Conservation (phyloP, 441 rosid species). For the Gossypium trilobum region DNA sequence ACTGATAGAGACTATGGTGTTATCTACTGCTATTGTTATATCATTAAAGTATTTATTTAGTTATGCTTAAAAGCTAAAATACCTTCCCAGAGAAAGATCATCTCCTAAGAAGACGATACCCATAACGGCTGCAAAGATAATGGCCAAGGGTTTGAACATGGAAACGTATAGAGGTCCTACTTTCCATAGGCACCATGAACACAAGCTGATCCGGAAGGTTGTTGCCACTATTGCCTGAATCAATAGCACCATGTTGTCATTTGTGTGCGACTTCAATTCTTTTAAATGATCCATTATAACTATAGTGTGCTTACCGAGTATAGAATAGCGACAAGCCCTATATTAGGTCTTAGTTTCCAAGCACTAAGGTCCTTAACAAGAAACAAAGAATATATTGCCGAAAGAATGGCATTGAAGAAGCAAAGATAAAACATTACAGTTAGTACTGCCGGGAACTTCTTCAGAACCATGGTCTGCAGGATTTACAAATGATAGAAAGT, state of each 20-base stretch:
- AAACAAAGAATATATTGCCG: slow-evolving; percentile 25
- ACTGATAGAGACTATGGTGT: background rate
- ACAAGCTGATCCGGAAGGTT: slow-evolving; percentile 10
- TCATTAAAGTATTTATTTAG: too few relatives aligned
- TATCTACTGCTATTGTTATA: background rate
- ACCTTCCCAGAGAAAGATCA: slow-evolving; percentile 33
- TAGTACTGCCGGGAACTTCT: slow-evolving; percentile 31
- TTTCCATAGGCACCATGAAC: slow-evolving; percentile 25
- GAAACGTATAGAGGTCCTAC: slow-evolving; percentile 32
- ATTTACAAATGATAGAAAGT: background rate
- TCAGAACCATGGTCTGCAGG: slow-evolving; percentile 35
- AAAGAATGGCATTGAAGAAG: slow-evolving; percentile 22
- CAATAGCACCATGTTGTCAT: background rate
- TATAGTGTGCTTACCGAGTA: slow-evolving; percentile 2
- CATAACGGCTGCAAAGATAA: slow-evolving; percentile 23
- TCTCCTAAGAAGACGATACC: slow-evolving; percentile 27
- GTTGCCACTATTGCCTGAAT: slow-evolving; percentile 19
- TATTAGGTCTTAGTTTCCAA: slow-evolving; percentile 31
- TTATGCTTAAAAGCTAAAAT: background rate
- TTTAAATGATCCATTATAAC: background rate
- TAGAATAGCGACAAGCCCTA: slow-evolving; percentile 23
- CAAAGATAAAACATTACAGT: slow-evolving; percentile 23
- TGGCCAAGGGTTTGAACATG: slow-evolving; percentile 37
- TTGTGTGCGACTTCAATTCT: background rate
- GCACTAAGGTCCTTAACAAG: slow-evolving; percentile 29